phyloP scores from a whole-genome alignment of 2,329 filamentous ascomycete species.

The Fusarium devonianum region DNA sequence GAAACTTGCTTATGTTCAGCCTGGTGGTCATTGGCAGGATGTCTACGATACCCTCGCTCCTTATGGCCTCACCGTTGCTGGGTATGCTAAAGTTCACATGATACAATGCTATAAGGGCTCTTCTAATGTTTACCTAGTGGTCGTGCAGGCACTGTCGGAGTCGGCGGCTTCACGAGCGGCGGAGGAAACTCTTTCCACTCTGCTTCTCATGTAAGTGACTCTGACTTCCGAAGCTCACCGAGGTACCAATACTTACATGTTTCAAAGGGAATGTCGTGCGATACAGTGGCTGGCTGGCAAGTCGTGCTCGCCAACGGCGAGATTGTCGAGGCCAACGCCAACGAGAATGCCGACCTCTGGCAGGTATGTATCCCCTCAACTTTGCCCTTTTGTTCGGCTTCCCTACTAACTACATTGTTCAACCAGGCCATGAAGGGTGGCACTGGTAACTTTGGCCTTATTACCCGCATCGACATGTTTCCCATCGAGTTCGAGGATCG shows the following conservation, averaged over 20 bases:
- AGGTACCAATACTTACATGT: background rate
- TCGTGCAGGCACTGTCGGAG: constrained; percentile 47
- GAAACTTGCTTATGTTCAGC: constrained; percentile 44
- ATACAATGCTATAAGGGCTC: too few species aligned
- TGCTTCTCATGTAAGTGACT: constrained; percentile 34
- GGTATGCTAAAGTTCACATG: constrained; percentile 7
- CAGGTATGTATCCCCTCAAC: constrained; percentile 24
- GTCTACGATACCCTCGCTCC: constrained; percentile 48
- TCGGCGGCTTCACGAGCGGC: constrained; percentile 46
- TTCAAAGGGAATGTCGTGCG: constrained; percentile 45
- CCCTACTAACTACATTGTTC: background rate
- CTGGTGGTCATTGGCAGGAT: constrained; percentile 48
- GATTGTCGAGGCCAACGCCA: constrained; percentile 52
- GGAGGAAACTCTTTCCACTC: constrained; percentile 50
- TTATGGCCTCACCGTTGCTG: constrained; percentile 44
- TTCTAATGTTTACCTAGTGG: constrained; percentile 33
- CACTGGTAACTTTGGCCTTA: constrained; percentile 54
- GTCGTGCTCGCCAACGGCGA: constrained; percentile 54
- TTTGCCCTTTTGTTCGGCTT: fast-evolving
- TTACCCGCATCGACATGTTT: constrained; percentile 46
- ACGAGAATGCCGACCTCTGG: constrained; percentile 53
- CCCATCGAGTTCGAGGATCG: constrained; percentile 42
- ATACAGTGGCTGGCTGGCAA: constrained; percentile 52
- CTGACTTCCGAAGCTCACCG: fast-evolving
- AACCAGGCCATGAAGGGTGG: constrained; percentile 54